Evolutionary conservation across 192 early-diverging fungal species (phyloP).

Genomic region (Dissophora globulifera): DNA sequence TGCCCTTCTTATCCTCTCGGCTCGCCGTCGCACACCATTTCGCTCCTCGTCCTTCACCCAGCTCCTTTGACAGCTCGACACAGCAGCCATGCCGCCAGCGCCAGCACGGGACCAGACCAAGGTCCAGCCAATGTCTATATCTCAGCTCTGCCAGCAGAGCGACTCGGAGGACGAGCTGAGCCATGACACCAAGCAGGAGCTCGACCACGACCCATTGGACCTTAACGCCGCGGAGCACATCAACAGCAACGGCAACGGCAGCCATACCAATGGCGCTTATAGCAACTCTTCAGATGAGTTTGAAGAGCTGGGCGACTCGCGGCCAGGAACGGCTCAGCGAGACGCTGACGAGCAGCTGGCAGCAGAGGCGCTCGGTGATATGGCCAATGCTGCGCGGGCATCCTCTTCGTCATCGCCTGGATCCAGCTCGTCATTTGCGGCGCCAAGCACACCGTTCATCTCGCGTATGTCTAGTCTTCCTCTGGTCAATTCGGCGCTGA

Average conservation of each 20-base stretch:
- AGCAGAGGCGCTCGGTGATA: conserved; percentile 45
- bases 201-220: conserved; percentile 44
- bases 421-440: conserved; percentile 15
- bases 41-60: too few species aligned
- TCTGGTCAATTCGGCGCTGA: conserved; percentile 78
- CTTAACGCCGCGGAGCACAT: conserved; percentile 17
- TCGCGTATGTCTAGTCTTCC: conserved; percentile 82
- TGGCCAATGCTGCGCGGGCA: conserved; percentile 36
- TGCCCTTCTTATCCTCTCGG: too few species aligned
- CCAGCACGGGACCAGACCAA: conserved; percentile 35
- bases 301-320: conserved; percentile 41
- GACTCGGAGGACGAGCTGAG: conserved; percentile 29
- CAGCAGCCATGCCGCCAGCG: conserved; percentile 39
- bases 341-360: conserved; percentile 44
- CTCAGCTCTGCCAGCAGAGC: conserved; percentile 42
- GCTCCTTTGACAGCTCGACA: not conserved
- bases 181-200: conserved; percentile 15
- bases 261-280: conserved; percentile 7
- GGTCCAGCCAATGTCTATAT: conserved; percentile 54
- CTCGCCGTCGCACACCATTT: too few species aligned
- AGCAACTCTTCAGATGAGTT: conserved; percentile 47
- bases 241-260: not conserved
- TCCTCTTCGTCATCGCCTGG: not conserved
- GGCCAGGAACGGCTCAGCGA: not conserved
- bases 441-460: conserved; percentile 66